Evolutionary conservation across 768 basidiomycete genomes (phyloP), one percentile per base, ranked within the genome.

Genomic region (Erythrobasidium yunnanense): DNA sequence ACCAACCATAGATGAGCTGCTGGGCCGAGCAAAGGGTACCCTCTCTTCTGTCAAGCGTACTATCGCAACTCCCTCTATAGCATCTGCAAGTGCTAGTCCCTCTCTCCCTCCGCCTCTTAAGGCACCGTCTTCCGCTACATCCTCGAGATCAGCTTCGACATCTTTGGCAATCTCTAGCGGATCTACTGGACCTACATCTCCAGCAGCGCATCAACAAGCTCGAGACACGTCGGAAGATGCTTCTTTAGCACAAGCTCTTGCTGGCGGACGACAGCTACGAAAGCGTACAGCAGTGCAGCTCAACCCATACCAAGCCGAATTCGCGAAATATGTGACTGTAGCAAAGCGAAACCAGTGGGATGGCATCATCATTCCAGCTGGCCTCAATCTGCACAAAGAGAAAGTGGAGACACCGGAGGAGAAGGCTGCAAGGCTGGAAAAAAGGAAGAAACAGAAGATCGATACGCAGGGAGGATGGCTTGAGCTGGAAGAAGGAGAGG

Each of bases 281-380:
- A 29, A 63, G 47, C 45, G 60, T 18, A 63, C 46, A 35, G 46
- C 60, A 27, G 60, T 38, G 18, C 60, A 63, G 22, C 60, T 63
- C 46, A 29, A 46, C n/a, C 60, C 60, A 13, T 63, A 63, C 25
- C 30, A 29, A 7, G 42, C 60, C 6, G 60, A 63, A 18, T 63
- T 63, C 49, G n/a, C 49, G 2, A 49, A 51, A 30, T 63, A 34
- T 33, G 60, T 38, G 3, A 63, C 22, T 11, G 22, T 50, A 3
- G 60, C 60, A 20, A 63, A 25, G 22, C 32, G 52, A 38, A 63
- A 63, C 49, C 46, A 49, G 27, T 63, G 60, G 60, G 47, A 51
- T 20, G 60, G 49, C 34, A 30, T 63, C 17, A 35, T 63, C 49
- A 51, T 25, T 47, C 32, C 25, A 13, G 60, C 56, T 6, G 56